Base-by-base conservation (phyloP, 345 rosid genomes). In the Dipteronia sinensis region DNA sequence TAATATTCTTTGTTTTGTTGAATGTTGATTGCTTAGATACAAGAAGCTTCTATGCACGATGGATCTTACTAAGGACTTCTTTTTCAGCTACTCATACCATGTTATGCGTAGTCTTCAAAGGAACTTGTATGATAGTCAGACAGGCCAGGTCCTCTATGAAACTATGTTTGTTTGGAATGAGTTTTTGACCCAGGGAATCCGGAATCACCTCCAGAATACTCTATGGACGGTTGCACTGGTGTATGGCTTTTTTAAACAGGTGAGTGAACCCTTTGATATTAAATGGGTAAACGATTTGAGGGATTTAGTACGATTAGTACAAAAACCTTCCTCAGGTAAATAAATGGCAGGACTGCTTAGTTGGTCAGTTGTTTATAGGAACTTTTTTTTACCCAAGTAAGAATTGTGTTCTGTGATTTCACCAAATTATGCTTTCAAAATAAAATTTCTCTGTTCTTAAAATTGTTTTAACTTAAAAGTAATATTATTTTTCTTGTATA, bases 111-210 rank as follows among this genome's bases (percentile, higher is more conserved):
- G 98, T 85, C 97, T 94, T 79, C 99, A 97, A 82, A 91, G 86
- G 74, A 97, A 97, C 85, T 78, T 89, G 85, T 90, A 89, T 81
- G 81, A 88, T 75, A 85, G 78, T 75, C 88, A 89, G 87, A 84
- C 88, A 81, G 95, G 94, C 20, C 91, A 79, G 55, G 86, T 89
- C 58, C 93, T 88, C 29, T 94, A 94, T 72, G 93, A 91, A 70
- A 94, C 97, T 75, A 97, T 97, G 98, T 97, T 97, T 71, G 99
- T 97, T 67, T 97, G 99, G 99, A 97, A 94, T 77, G 98, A 93
- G 84, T 97, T 93, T 84, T 82, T 97, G 88, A 94, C 99, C 56
- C 91, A 91, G 83, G 99, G 89, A 47, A 88, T 94, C 71, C 92
- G 98, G 76, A 89, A 88, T 79, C 97, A 89, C 81, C 98, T 97